Percentiles rank a stretch among this genome's conserved stretches.
Evolutionary conservation across 1,139 yeast genomes (phyloP).

Genomic region (Hansenula anomala): DNA sequence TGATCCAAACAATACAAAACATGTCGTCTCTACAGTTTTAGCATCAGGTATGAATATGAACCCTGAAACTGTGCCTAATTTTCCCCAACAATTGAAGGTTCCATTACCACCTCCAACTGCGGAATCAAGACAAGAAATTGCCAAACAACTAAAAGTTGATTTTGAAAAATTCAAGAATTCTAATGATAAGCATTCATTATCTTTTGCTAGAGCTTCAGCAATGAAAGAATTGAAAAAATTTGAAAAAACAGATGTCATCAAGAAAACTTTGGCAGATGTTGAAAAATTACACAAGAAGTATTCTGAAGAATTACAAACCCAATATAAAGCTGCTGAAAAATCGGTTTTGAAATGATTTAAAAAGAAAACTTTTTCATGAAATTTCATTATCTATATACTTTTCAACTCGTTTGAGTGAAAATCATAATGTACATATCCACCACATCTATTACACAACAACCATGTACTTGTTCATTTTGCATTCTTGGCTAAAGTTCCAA

Average conservation of each 20-base stretch:
- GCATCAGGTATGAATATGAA: constrained; percentile 69
- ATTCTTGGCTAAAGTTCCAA: constrained; percentile 42
- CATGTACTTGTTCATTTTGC: constrained; percentile 16
- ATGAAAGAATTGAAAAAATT: constrained; percentile 53
- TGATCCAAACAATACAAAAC: constrained; percentile 70
- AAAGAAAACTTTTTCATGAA: no score
- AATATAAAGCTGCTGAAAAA: constrained; percentile 58
- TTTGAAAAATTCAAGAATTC: constrained; percentile 64
- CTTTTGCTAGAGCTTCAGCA: constrained; percentile 56
- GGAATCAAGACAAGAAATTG: constrained; percentile 56
- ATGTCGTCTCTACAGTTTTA: constrained; percentile 64
- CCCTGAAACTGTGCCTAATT: constrained; percentile 70
- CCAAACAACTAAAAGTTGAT: constrained; percentile 55
- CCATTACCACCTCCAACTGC: constrained; percentile 73
- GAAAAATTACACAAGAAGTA: constrained; percentile 68
- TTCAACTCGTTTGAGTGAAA: no score
- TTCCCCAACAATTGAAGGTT: constrained; percentile 68
- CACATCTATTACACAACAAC: not conserved
- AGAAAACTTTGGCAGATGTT: constrained; percentile 48
- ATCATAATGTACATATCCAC: constrained; percentile 1
- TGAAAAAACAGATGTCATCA: constrained; percentile 52
- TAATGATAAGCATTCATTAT: constrained; percentile 46
- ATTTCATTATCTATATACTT: no score
- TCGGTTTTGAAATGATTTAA: constrained; percentile 25
- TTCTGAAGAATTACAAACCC: constrained; percentile 50